Percentiles rank a stretch among this genome's conserved stretches.
Conservation (phyloP, 208 protist species). For the Trypanosoma theileri region DNA sequence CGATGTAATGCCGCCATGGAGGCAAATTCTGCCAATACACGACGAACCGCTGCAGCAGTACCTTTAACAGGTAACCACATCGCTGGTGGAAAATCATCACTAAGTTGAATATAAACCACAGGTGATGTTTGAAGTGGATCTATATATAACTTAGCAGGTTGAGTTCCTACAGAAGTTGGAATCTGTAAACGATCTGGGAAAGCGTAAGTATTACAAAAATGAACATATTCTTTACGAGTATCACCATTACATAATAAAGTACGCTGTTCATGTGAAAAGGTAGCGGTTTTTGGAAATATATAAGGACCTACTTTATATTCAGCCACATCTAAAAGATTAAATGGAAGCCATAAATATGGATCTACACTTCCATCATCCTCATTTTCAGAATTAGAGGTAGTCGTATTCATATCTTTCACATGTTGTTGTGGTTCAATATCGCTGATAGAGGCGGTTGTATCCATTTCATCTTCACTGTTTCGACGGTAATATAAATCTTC, state of each 20-base stretch:
- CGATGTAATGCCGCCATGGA: constrained; percentile 65
- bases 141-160: constrained; percentile 64
- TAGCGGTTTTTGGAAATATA: constrained; percentile 56
- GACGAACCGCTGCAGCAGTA: constrained; percentile 69
- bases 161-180: constrained; percentile 83
- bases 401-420: background rate
- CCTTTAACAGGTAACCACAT: constrained; percentile 90
- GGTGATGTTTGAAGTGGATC: constrained; percentile 56
- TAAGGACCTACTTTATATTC: constrained; percentile 73
- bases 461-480: constrained; percentile 41
- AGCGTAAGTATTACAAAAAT: constrained; percentile 85
- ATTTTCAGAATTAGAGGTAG: background rate
- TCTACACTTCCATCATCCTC: constrained; percentile 28
- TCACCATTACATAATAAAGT: constrained; percentile 67
- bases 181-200: constrained; percentile 87
- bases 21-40: constrained; percentile 86
- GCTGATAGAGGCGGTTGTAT: constrained; percentile 34
- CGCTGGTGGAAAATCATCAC: constrained; percentile 79
- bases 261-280: constrained; percentile 63
- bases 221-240: constrained; percentile 80
- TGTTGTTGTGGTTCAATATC: constrained; percentile 23
- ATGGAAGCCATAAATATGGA: constrained; percentile 80
- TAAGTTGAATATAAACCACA: constrained; percentile 86
- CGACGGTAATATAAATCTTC: constrained; percentile 79
- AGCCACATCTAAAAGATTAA: constrained; percentile 71